Conservation (phyloP, 106 monocot genomes). For the Xerophyta viscosa region DNA sequence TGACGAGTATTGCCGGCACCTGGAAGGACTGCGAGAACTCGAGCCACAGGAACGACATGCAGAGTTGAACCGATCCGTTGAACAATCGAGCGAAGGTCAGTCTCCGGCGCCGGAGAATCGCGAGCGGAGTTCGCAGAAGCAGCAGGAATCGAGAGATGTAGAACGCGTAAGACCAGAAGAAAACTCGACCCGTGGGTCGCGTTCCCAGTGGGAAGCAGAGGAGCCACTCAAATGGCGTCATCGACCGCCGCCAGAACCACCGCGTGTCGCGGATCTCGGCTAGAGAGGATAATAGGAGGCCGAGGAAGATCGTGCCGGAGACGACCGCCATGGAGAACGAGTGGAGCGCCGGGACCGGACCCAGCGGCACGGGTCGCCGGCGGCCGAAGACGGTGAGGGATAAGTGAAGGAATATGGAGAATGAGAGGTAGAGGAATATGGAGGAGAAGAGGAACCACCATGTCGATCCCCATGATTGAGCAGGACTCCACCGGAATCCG, state of each 20-base stretch:
- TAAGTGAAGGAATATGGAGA: constrained; percentile 31
- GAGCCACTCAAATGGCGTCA: constrained; percentile 72
- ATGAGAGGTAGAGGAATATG: constrained; percentile 42
- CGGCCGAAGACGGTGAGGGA: constrained; percentile 31
- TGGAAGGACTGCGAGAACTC: constrained; percentile 98
- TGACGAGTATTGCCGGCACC: constrained; percentile 63
- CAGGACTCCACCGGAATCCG: constrained; percentile 84
- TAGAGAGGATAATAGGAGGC: constrained; percentile 57
- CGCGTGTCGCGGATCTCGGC: constrained; percentile 77
- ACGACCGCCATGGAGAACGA: constrained; percentile 55
- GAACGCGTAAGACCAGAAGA: constrained; percentile 96
- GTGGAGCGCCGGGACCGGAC: constrained; percentile 79
- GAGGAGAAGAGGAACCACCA: constrained; percentile 81
- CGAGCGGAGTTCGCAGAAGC: constrained; percentile 59
- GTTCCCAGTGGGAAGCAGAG: constrained; percentile 92
- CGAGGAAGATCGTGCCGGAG: constrained; percentile 72
- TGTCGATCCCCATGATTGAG: constrained; percentile 62
- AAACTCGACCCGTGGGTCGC: constrained; percentile 77
- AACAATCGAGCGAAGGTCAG: constrained; percentile 26
- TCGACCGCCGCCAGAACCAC: constrained; percentile 54
- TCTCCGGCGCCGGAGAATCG: constrained; percentile 45
- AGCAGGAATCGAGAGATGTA: constrained; percentile 85
- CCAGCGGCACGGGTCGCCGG: constrained; percentile 70
- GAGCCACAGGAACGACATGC: constrained; percentile 93
- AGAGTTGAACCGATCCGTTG: constrained; percentile 41